Percentiles rank a stretch among this genome's conserved stretches.
These are phyloP conservation scores for Nematocida sp. DNA, from an alignment of 371 early-diverging fungal species.

Conservation along the genomic window DNA sequence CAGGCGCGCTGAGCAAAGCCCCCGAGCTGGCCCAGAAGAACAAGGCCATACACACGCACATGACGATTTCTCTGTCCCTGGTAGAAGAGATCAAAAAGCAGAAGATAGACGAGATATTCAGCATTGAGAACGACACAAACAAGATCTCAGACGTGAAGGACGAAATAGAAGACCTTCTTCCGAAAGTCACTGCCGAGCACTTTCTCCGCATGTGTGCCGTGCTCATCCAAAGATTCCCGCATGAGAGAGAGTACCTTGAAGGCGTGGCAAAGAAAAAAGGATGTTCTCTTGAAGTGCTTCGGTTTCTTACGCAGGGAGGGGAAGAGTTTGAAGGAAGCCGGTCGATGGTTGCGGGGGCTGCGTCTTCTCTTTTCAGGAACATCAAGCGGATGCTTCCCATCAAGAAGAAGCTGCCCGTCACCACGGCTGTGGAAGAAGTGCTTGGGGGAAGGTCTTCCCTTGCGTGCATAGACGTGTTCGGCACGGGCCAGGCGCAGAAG, in stretches of 20 bases:
- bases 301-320: conserved; percentile 8
- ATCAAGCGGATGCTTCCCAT: conserved; percentile 56
- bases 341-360: conserved; percentile 4
- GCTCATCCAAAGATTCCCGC: conserved; percentile 13
- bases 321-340: neutral
- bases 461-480: neutral
- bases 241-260: conserved; percentile 7
- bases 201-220: neutral
- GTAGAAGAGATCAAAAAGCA: conserved; percentile 81
- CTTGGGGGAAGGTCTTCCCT: conserved; percentile 31
- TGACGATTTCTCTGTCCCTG: conserved; percentile 85
- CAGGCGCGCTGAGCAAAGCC: conserved; percentile 78
- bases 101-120: conserved; percentile 82
- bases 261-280: conserved; percentile 10
- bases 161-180: conserved; percentile 8
- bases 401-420: conserved; percentile 51
- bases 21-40: conserved; percentile 90
- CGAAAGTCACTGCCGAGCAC: neutral
- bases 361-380: conserved; percentile 45
- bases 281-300: conserved; percentile 13
- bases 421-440: conserved; percentile 49
- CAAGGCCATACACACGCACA: conserved; percentile 86
- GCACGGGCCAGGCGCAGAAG: conserved; percentile 6
- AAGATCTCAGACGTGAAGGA: conserved; percentile 9
- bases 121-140: conserved; percentile 73